Evolutionary conservation across 1,284 basidiomycete genomes (phyloP), one percentile per base, ranked within the genome.

Genomic region (Ustilago crameri): DNA sequence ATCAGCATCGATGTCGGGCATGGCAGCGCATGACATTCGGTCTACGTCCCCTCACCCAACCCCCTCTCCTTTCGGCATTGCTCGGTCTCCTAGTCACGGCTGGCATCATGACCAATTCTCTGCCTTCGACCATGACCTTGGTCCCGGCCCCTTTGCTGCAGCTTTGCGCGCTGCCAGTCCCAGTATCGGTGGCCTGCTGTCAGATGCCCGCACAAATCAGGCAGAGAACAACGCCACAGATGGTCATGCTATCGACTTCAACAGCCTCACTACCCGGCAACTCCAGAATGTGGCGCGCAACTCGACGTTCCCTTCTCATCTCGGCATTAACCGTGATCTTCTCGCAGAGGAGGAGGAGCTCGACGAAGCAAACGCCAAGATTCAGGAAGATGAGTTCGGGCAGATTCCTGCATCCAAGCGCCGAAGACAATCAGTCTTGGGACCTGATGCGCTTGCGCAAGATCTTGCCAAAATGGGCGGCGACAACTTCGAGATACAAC

Each of bases 231-330:
- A 20, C 20, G 18, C 27, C 12, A 32, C 24, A 5, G 23, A 52
- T n/a, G 23, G 51, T 27, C 57, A 54, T 26, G 38, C 53, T 17
- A 64, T 70, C 57, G 47, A 70, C 22, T 64, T 63, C 52, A 60
- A 64, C 53, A 51, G 41, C 35, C 65, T 77, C 32, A 69, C 47
- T 35, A 79, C 77, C 12, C 52, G 64, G 22, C 76, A 79, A 54
- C 65, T 79, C 12, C 77, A 79, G 59, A 62, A 56, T 17, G 35
- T 77, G 18, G 77, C 77, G 12, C 57, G 71, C 32, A 59, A 70
- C 14, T 50, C 63, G 5, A 66, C 63, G 0, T 78, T 79, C 45
- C 73, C 75, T 3, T 69, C 66, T 43, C 56, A 66, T 24, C 75
- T 72, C 35, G 77, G 76, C 57, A 75, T 77, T 54, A 66, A 61